Evolutionary conservation across 176 grass and related monocot genomes (phyloP).

Genomic region (Ensete glaucum): DNA sequence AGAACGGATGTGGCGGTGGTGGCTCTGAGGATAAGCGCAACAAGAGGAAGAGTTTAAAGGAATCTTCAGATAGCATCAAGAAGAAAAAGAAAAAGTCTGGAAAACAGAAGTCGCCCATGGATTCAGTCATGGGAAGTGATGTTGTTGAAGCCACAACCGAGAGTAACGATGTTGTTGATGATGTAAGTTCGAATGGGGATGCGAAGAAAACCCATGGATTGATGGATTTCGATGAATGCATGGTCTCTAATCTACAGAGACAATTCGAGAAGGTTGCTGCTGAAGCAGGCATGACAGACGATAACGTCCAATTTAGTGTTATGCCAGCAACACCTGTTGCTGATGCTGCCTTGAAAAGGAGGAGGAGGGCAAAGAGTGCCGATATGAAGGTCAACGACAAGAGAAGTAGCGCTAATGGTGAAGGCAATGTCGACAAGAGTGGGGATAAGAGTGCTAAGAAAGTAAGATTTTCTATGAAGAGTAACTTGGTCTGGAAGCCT

Average conservation of each 20-base stretch:
- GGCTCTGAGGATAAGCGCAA: slow-evolving; percentile 3
- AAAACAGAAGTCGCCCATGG: background rate
- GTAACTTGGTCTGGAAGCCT: slow-evolving; percentile 88
- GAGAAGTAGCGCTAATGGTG: slow-evolving; percentile 20
- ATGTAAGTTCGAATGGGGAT: slow-evolving; percentile 31
- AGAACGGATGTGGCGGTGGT: background rate
- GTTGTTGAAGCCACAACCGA: background rate
- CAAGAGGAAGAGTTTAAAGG: slow-evolving; percentile 6
- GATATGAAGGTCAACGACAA: slow-evolving; percentile 22
- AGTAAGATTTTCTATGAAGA: slow-evolving; percentile 91
- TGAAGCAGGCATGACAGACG: slow-evolving; percentile 61
- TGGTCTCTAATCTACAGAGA: slow-evolving; percentile 84
- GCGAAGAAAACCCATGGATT: slow-evolving; percentile 28
- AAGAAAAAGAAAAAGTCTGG: slow-evolving; percentile 8
- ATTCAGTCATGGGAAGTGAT: slow-evolving; percentile 2
- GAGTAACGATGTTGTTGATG: slow-evolving; percentile 1
- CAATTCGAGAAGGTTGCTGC: slow-evolving; percentile 77
- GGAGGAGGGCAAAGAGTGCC: slow-evolving; percentile 40
- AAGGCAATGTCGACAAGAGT: slow-evolving; percentile 9
- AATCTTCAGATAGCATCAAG: background rate
- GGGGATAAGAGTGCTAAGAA: slow-evolving; percentile 56
- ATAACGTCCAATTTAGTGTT: slow-evolving; percentile 17
- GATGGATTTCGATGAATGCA: slow-evolving; percentile 44
- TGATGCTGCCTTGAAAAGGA: slow-evolving; percentile 47
- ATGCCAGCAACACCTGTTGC: slow-evolving; percentile 21